phyloP scores from a whole-genome alignment of 2,329 filamentous ascomycete genomes.

The Ceratocystis alfenasii region DNA sequence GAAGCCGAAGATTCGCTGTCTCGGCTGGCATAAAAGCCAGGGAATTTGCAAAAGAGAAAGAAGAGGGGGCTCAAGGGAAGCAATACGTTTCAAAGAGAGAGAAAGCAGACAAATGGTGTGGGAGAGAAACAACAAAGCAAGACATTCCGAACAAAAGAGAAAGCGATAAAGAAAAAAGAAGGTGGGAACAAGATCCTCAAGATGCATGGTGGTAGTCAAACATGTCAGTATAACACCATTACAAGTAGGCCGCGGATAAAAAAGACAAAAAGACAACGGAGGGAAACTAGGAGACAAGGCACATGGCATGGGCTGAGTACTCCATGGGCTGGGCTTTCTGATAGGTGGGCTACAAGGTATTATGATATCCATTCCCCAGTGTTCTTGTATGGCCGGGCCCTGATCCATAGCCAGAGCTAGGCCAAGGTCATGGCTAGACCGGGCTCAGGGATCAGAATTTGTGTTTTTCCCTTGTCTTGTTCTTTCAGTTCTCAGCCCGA shows the following conservation, averaged over 20 bases:
- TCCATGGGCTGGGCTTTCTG: neutral
- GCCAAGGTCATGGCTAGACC: neutral
- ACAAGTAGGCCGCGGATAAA: neutral
- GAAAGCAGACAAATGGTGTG: too few relatives aligned
- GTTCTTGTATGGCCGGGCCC: neutral
- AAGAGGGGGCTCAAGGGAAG: neutral
- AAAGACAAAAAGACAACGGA: neutral
- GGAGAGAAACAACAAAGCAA: neutral
- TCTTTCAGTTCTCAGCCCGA: too few relatives aligned
- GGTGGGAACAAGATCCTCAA: neutral
- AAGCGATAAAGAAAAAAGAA: neutral
- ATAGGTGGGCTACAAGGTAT: neutral
- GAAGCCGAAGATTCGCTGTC: constrained; percentile 5
- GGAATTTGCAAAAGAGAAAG: neutral
- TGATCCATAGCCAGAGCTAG: neutral
- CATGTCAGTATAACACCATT: neutral
- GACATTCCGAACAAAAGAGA: neutral
- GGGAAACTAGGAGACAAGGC: neutral
- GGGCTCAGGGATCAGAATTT: neutral
- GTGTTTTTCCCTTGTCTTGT: too few relatives aligned
- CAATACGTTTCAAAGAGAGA: neutral
- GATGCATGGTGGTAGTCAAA: neutral
- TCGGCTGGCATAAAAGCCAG: constrained; percentile 3
- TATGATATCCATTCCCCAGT: neutral
- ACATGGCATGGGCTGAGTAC: neutral